Percentiles rank a stretch among this genome's conserved stretches.
Conservation (phyloP, 2,329 filamentous ascomycete species). For the Exophiala bonariae region DNA sequence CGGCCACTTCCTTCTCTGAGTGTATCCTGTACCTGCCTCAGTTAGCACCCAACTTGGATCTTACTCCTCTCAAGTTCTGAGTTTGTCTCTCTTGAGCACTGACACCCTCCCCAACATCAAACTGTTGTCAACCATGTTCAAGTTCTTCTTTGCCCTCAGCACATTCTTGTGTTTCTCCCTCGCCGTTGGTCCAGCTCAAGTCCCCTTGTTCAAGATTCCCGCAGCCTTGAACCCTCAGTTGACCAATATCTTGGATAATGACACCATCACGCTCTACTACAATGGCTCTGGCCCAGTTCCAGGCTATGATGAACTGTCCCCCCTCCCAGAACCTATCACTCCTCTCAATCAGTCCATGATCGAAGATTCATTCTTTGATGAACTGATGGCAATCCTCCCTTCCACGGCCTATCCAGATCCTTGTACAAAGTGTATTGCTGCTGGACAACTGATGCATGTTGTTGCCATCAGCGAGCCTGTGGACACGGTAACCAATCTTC, state of each 20-base stretch:
- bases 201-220: conserved; percentile 13
- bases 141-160: too few relatives aligned
- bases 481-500: conserved; percentile 21
- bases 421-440: conserved; percentile 28
- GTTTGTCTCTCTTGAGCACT: too few relatives aligned
- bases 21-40: too few relatives aligned
- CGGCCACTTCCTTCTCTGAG: too few relatives aligned
- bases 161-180: neutral
- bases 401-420: conserved; percentile 20
- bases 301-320: conserved; percentile 24
- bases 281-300: conserved; percentile 29
- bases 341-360: conserved; percentile 18
- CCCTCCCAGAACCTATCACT: conserved; percentile 25
- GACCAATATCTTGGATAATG: conserved; percentile 27
- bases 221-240: conserved; percentile 27
- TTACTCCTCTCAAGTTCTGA: too few relatives aligned
- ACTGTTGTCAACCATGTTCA: too few relatives aligned
- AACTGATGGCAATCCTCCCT: conserved; percentile 22
- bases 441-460: conserved; percentile 26
- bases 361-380: conserved; percentile 21
- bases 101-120: too few relatives aligned
- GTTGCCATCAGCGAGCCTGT: conserved; percentile 27
- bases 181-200: conserved; percentile 1
- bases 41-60: neutral
- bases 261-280: conserved; percentile 27